Base-by-base conservation (phyloP, 805 yeast species). In the Candida wancherniae region DNA sequence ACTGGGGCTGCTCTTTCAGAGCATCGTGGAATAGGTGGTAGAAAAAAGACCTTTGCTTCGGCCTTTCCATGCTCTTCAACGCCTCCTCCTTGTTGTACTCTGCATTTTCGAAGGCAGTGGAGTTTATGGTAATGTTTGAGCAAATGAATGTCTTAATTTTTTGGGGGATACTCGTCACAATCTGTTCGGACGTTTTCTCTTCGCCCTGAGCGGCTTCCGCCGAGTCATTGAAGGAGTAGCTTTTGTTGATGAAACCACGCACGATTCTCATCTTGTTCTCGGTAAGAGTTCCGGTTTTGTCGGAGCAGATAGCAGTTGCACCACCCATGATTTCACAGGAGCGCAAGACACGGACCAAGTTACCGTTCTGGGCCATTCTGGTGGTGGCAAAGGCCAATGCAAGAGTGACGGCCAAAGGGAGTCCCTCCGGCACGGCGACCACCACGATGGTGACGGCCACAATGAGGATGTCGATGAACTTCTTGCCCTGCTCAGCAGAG, bases 301-400 rank as follows among this genome's bases (percentile, higher is more conserved):
- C 98, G 0, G 97, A 87, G 58, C 98, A 92, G 30, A 92, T 71
- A 4, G 96, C 92, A 9, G 97, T 92, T 2, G 97, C 98, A 27
- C 95, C 86, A 24, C 99, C 98, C 97, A 92, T 90, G 11, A 96
- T 92, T 60, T 92, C 99, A 71, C 98, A 92, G 26, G 94, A 80
- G 50, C 80, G 80, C 44, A 92, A 67, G 7, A 86, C 94, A 48
- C 98, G 77, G n/a, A 92, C 99, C 49, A 92, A 67, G 55, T 90
- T 90, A 42, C 94, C 94, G 56, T 92, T 96, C 55, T 84, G 83
- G 13, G 95, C 87, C 99, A 92, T 92, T 59, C 97, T 75, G 7
- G 96, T 88, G 2, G 98, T 92, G 2, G 99, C 98, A 66, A 92
- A 92, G 0, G 98, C 98, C 44, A 92, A 67, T 0, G 98, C 95